Evolutionary conservation across 2,329 filamentous ascomycete species (phyloP).

Genomic region (Colletotrichum sp.): DNA sequence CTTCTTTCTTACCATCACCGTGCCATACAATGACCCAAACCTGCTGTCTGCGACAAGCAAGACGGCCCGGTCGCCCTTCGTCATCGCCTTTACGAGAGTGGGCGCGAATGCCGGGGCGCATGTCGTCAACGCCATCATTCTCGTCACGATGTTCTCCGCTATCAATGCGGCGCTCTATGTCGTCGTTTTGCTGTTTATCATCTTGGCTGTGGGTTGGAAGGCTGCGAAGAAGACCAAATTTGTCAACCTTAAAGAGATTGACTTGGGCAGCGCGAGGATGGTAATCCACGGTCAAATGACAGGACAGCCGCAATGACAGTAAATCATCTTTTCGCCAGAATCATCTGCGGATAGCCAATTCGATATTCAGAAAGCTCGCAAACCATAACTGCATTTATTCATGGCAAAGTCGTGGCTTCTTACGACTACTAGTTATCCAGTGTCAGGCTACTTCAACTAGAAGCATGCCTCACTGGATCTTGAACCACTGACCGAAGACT

Average conservation of each 20-base stretch:
- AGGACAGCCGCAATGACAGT: background rate
- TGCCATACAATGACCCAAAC: slow-evolving; percentile 54
- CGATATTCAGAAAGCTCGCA: background rate
- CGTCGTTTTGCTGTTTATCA: background rate
- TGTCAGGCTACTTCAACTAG: fast-evolving
- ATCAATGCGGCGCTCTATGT: slow-evolving; percentile 57
- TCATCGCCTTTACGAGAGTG: slow-evolving; percentile 53
- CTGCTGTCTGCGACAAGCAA: slow-evolving; percentile 51
- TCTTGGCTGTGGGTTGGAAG: background rate
- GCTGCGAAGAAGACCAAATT: background rate
- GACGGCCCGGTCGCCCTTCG: slow-evolving; percentile 51
- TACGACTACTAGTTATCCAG: fast-evolving
- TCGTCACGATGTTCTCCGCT: slow-evolving; percentile 55
- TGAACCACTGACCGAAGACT: slow-evolving; percentile 32
- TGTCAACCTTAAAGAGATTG: background rate
- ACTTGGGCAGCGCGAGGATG: background rate
- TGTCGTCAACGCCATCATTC: slow-evolving; percentile 58
- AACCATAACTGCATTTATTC: background rate
- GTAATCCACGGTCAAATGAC: background rate
- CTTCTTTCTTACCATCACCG: slow-evolving; percentile 57
- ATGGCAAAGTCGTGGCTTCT: background rate
- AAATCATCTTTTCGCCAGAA: background rate
- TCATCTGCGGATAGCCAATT: background rate
- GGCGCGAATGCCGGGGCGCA: slow-evolving; percentile 56
- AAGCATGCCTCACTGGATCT: background rate